Conservation (phyloP, 179 eudicot species). For the Vitellaria paradoxa region DNA sequence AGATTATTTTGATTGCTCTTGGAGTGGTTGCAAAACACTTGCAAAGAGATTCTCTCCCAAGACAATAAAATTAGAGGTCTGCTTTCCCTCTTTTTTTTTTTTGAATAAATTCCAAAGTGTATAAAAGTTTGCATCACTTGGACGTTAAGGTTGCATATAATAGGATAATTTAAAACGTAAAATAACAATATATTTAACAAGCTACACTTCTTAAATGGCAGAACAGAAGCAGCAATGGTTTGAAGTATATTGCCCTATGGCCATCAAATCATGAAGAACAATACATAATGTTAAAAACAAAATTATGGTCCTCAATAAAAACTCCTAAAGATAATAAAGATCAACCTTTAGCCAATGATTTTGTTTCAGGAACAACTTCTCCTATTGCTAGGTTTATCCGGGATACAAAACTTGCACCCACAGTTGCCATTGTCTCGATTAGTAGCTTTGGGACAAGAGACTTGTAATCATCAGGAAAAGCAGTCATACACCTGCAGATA, state of each 20-base stretch:
- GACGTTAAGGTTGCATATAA: neutral
- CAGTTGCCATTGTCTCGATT: constrained; percentile 56
- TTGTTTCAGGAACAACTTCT: constrained; percentile 88
- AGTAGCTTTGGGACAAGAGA: constrained; percentile 79
- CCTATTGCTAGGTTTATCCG: constrained; percentile 89
- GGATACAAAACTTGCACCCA: constrained; percentile 69
- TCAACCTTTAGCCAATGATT: constrained; percentile 80
- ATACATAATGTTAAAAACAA: neutral
- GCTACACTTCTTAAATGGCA: neutral
- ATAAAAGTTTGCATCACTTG: neutral
- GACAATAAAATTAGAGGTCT: neutral
- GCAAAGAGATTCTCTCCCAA: neutral
- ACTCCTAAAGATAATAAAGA: constrained; percentile 12
- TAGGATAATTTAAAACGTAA: neutral
- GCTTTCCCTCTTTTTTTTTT: neutral
- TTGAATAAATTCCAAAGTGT: neutral
- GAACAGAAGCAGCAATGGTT: constrained; percentile 1
- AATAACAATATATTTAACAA: neutral
- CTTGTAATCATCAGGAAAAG: constrained; percentile 91
- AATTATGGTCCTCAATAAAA: neutral
- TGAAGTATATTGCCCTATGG: neutral
- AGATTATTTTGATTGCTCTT: neutral
- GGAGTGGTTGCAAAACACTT: neutral
- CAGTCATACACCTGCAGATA: constrained; percentile 69
- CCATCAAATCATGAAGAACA: constrained; percentile 11